These are phyloP conservation scores for Hygrocybe coccinea DNA, from an alignment of 768 basidiomycete genomes.

Conservation along the genomic window DNA sequence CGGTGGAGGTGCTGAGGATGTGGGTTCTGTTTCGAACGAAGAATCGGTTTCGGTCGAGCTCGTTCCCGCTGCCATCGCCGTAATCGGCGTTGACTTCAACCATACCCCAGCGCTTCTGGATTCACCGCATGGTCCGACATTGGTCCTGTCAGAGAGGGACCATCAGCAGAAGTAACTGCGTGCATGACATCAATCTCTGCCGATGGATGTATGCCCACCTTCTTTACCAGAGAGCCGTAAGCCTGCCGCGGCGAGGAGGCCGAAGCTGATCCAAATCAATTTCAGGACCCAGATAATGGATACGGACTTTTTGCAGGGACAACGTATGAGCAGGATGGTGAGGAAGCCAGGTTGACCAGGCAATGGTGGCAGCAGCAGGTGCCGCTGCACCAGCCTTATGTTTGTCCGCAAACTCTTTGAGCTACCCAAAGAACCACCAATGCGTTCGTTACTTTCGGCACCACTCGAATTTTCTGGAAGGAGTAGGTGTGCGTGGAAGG, in stretches of 20 bases:
- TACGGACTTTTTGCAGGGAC: constrained; percentile 93
- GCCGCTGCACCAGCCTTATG: constrained; percentile 38
- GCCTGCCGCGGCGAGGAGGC: constrained; percentile 69
- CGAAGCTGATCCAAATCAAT: constrained; percentile 85
- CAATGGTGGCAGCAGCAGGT: constrained; percentile 58
- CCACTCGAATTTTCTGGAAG: too few species aligned
- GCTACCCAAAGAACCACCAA: constrained; percentile 30
- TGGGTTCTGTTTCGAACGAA: too few species aligned
- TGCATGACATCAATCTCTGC: constrained; percentile 34
- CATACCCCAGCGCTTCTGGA: constrained; percentile 71
- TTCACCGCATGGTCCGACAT: constrained; percentile 99
- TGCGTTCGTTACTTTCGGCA: background rate
- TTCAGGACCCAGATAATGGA: constrained; percentile 97
- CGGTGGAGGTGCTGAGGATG: too few species aligned
- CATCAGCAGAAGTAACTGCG: constrained; percentile 88
- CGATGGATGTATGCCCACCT: too few species aligned
- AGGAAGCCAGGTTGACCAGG: constrained; percentile 90
- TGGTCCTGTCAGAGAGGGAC: constrained; percentile 93
- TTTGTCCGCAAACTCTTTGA: constrained; percentile 64
- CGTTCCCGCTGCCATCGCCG: too few species aligned
- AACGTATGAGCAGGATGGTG: constrained; percentile 94
- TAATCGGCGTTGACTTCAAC: constrained; percentile 14
- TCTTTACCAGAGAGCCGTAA: constrained; percentile 68
- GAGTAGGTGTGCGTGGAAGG: background rate
- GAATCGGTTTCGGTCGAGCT: too few species aligned